Conservation (phyloP, 257 asterid species). For the Eucommia ulmoides region DNA sequence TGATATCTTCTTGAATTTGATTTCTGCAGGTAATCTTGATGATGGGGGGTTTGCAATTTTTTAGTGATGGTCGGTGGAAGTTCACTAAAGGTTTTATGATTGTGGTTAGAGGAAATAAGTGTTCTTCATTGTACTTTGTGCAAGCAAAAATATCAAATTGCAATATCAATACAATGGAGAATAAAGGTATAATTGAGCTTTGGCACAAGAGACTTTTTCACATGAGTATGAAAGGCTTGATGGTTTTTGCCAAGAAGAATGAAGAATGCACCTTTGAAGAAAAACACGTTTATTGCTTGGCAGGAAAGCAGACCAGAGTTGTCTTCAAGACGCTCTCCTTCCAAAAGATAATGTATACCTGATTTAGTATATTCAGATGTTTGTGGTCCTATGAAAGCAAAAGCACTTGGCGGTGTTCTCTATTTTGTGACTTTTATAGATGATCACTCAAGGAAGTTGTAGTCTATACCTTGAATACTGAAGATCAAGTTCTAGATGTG, state of each 20-base stretch:
- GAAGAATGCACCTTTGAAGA: background rate
- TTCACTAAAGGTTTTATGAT: background rate
- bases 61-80: background rate
- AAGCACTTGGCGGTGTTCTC: background rate
- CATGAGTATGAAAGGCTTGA: background rate
- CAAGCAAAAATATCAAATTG: background rate
- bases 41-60: background rate
- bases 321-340: background rate
- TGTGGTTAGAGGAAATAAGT: background rate
- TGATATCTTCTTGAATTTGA: no score
- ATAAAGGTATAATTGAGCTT: background rate
- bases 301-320: background rate
- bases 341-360: background rate
- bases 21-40: background rate
- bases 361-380: background rate
- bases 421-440: background rate
- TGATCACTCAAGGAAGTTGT: background rate
- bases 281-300: background rate
- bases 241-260: background rate
- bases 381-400: background rate
- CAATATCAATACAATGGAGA: background rate
- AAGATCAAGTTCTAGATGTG: background rate
- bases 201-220: background rate
- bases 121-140: background rate
- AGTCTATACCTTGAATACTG: background rate